Base-by-base conservation (phyloP, 2,329 filamentous ascomycete genomes). In the Aspergillus piperis region DNA sequence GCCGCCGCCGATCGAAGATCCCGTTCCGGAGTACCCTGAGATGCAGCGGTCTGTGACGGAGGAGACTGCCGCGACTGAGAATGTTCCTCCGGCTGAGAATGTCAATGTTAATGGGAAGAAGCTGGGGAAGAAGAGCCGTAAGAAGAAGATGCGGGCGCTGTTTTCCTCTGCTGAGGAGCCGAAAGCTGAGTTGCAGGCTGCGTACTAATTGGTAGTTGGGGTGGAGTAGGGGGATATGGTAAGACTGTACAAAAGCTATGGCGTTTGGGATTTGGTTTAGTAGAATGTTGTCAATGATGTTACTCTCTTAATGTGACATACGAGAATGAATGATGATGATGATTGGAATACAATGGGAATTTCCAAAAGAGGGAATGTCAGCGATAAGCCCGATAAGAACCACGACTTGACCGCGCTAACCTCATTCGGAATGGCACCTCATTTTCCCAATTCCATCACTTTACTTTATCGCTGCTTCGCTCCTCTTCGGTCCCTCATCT, bases 81-180 rank as follows among this genome's bases (percentile, higher is more conserved):
- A 17, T 23, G 27, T 27, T 5, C 39, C 53, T 8, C 39, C 53
- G 11, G 39, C 42, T 2, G 39, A 55, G 10, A 36, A 36, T 36
- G 32, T 36, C 32, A 36, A 36, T 15, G 32, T 15, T 5, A 36
- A 15, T 13, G 53, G 53, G 13, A 55, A 47, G 53, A 55, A 55
- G 25, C 41, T 44, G 53, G 27, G 42, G 23, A 55, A 55, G 53
- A 54, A 54, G 36, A 44, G 42, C 39, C 53, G 53, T 3, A 55
- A 55, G 53, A 55, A 55, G 53, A 44, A 36, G 39, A 55, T 44
- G 41, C 39, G 53, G n/a, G 23, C 53, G 53, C 17, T 55, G 39
- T 55, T 55, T 23, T 55, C 53, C 11, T 55, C 53, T 13, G 27
- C 53, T 7, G 53, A 55, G 39, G 53, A 55, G 39, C 25, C 41